phyloP scores from a whole-genome alignment of 1,284 basidiomycete genomes.

The Ganoderma leucocontextum region DNA sequence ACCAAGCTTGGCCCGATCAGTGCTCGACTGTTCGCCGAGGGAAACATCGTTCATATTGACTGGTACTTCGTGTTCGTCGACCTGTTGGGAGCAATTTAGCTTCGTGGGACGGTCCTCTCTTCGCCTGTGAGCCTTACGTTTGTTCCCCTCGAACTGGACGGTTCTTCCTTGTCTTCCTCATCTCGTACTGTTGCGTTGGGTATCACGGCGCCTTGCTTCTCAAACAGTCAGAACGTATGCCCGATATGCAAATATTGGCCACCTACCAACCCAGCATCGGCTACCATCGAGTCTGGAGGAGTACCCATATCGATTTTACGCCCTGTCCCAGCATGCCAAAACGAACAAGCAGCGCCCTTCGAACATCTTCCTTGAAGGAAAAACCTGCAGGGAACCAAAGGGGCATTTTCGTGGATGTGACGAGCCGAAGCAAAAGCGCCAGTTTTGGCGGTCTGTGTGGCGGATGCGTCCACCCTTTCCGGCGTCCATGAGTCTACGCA shows the following conservation, averaged over 20 bases:
- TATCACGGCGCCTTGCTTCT: background rate
- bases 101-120: background rate
- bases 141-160: background rate
- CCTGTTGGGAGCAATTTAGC: background rate
- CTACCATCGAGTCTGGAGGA: background rate
- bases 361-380: slow-evolving; percentile 34
- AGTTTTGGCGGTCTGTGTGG: background rate
- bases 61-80: background rate
- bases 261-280: background rate
- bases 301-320: background rate
- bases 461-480: background rate
- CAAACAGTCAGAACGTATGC: too few species aligned
- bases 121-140: background rate
- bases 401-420: background rate
- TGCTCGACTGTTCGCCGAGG: background rate
- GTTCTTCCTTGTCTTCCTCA: background rate
- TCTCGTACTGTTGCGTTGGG: background rate
- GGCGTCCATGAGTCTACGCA: background rate
- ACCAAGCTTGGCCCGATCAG: slow-evolving; percentile 31
- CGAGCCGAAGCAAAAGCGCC: background rate
- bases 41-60: too few species aligned
- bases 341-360: slow-evolving; percentile 37
- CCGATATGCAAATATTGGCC: background rate
- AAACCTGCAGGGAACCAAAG: slow-evolving; percentile 31
- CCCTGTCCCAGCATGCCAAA: background rate